Base-by-base conservation (phyloP, 306 rosid genomes). In the Malus orientalis region DNA sequence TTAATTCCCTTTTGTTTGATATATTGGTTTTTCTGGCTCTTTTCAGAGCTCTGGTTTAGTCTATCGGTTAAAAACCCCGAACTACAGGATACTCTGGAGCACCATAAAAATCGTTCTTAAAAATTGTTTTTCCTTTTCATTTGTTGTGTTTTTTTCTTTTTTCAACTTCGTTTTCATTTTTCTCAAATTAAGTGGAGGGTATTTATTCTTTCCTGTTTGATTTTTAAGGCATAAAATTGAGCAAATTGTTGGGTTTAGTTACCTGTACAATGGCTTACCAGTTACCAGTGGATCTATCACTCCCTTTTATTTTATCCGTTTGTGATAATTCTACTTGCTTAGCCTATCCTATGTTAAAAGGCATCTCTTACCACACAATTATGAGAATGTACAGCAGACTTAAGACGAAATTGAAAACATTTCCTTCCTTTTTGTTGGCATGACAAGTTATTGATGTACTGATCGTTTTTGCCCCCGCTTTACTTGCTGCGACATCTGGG, bases 11-110 rank as follows among this genome's bases (percentile, higher is more conserved):
- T 59, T 60, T 33, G 74, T 36, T 63, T 55, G 67, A 58, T 79
- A 64, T 51, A 81, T 67, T 59, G 25, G 11, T 47, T 69, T 77
- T 67, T 71, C 42, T 75, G 5, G 27, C 32, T 61, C 29, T 72
- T 70, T 55, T 63, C 25, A 73, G 64, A 68, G 8, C 76, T 81
- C 20, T 75, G 79, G 42, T 23, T 51, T 74, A 67, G 53, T 69
- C n/a, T 74, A 59, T 81, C 40, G 42, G 55, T 49, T 49, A 49
- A 49, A 49, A 49, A 15, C 8, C 8, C 55, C 3, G 55, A 49
- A 49, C 18, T 49, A 49, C 6, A 49, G 55, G 20, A 49, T 49
- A 49, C 55, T 49, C 55, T 3, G 20, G 55, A 49, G 20, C 55
- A 49, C 3, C 64, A 36, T 58, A 51, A 16, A 20, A 44, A 16